These are phyloP conservation scores for Pyrenophora teres DNA, from an alignment of 2,329 filamentous ascomycete genomes.

Conservation along the genomic window DNA sequence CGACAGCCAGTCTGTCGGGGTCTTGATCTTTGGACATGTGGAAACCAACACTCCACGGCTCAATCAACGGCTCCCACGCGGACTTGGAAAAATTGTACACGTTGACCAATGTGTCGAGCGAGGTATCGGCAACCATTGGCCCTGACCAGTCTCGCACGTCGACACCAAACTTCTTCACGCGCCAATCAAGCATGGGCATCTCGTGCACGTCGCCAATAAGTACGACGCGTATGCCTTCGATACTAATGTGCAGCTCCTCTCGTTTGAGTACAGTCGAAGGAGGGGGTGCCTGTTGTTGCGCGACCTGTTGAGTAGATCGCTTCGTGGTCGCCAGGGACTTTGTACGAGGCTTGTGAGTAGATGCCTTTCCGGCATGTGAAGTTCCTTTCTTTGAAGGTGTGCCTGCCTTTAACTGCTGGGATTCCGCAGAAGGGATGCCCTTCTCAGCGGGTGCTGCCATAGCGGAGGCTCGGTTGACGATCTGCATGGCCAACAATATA, in stretches of 20 bases:
- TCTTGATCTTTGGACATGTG: slow-evolving; percentile 79
- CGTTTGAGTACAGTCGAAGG: slow-evolving; percentile 63
- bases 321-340: slow-evolving; percentile 54
- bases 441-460: slow-evolving; percentile 66
- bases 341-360: slow-evolving; percentile 53
- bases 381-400: slow-evolving; percentile 55
- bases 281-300: slow-evolving; percentile 59
- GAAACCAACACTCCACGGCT: slow-evolving; percentile 95
- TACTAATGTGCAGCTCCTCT: slow-evolving; percentile 82
- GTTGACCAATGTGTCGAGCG: slow-evolving; percentile 92
- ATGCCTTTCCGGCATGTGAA: slow-evolving; percentile 53
- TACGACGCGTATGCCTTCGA: slow-evolving; percentile 89
- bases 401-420: slow-evolving; percentile 60
- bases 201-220: slow-evolving; percentile 96
- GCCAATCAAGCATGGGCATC: slow-evolving; percentile 90
- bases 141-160: slow-evolving; percentile 90
- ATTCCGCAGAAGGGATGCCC: slow-evolving; percentile 56
- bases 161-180: slow-evolving; percentile 85
- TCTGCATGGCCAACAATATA: slow-evolving; percentile 91
- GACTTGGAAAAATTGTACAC: slow-evolving; percentile 99
- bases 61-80: slow-evolving; percentile 93
- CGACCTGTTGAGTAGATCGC: slow-evolving; percentile 57
- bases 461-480: slow-evolving; percentile 87
- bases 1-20: slow-evolving; percentile 78
- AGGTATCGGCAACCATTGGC: slow-evolving; percentile 82